These are phyloP conservation scores for Eucommia ulmoides DNA, from an alignment of 257 asterid species.

Conservation along the genomic window DNA sequence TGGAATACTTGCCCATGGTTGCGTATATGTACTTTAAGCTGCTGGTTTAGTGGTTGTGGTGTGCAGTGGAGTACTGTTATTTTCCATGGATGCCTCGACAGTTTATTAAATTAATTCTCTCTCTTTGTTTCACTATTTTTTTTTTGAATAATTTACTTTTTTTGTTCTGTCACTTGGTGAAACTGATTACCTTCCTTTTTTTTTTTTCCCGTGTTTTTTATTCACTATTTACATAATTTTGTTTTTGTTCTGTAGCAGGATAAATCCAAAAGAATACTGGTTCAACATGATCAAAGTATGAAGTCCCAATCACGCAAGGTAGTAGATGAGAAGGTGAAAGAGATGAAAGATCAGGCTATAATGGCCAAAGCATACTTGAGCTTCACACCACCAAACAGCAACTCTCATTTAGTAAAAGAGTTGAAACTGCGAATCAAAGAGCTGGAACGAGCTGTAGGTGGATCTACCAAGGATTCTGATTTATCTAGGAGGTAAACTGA, in stretches of 20 bases:
- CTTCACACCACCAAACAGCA: conserved; percentile 53
- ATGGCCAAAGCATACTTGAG: conserved; percentile 66
- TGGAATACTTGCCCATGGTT: too few species aligned
- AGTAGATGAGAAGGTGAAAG: conserved; percentile 52
- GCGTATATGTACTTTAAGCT: too few species aligned
- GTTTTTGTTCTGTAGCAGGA: conserved; percentile 32
- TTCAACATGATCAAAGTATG: conserved; percentile 19
- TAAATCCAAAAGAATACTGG: conserved; percentile 20
- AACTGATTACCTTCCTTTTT: not conserved
- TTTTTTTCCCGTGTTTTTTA: not conserved
- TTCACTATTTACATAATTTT: not conserved
- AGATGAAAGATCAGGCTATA: conserved; percentile 81
- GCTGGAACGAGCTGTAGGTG: conserved; percentile 59
- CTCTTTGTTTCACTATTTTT: not conserved
- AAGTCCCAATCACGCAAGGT: conserved; percentile 21
- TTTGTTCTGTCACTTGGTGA: not conserved
- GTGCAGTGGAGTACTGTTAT: not conserved
- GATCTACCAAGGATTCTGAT: conserved; percentile 45
- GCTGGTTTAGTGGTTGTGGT: too few species aligned
- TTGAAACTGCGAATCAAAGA: conserved; percentile 80
- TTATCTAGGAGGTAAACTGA: conserved; percentile 46
- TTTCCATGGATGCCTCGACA: not conserved
- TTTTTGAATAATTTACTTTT: not conserved
- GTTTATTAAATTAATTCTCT: not conserved
- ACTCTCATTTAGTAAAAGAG: conserved; percentile 73